Conservation (phyloP, 805 yeast genomes). For the Maudiozyma pseudohumilis region DNA sequence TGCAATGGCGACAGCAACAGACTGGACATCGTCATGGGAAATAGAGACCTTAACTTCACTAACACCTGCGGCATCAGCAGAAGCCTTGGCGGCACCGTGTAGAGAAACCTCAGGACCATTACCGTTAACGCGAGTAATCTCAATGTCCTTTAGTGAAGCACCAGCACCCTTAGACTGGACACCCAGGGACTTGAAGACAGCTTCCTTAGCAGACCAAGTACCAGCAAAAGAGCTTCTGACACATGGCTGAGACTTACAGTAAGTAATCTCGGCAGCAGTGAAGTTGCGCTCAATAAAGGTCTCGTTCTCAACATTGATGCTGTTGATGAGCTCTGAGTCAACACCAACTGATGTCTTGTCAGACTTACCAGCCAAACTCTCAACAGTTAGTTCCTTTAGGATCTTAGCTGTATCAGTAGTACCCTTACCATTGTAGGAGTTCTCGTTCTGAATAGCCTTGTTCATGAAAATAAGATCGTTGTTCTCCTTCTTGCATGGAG, state of each 20-base stretch:
- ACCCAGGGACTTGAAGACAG: conserved; percentile 92
- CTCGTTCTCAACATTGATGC: conserved; percentile 77
- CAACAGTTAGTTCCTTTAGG: conserved; percentile 44
- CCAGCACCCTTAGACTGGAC: conserved; percentile 90
- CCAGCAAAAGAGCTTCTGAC: conserved; percentile 92
- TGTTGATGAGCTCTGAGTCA: conserved; percentile 82
- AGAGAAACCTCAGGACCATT: conserved; percentile 79
- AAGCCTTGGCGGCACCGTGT: conserved; percentile 63
- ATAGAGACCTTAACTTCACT: conserved; percentile 74
- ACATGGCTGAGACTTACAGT: conserved; percentile 64
- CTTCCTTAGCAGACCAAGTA: conserved; percentile 98
- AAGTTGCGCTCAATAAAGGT: conserved; percentile 90
- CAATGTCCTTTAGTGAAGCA: conserved; percentile 86
- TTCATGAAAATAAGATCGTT: conserved; percentile 39
- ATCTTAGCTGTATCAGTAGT: conserved; percentile 52
- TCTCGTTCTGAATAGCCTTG: conserved; percentile 40
- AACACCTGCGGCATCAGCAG: conserved; percentile 65
- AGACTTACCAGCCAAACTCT: conserved; percentile 21
- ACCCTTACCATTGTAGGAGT: conserved; percentile 34
- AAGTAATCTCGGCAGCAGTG: conserved; percentile 67
- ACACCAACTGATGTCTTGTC: conserved; percentile 74
- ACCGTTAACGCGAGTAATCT: conserved; percentile 59
- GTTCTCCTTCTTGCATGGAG: conserved; percentile 22
- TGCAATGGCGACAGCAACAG: conserved; percentile 88
- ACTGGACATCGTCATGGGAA: conserved; percentile 93